Conservation (phyloP, 2,329 filamentous ascomycete genomes). For the Gaeumannomyces tritici region DNA sequence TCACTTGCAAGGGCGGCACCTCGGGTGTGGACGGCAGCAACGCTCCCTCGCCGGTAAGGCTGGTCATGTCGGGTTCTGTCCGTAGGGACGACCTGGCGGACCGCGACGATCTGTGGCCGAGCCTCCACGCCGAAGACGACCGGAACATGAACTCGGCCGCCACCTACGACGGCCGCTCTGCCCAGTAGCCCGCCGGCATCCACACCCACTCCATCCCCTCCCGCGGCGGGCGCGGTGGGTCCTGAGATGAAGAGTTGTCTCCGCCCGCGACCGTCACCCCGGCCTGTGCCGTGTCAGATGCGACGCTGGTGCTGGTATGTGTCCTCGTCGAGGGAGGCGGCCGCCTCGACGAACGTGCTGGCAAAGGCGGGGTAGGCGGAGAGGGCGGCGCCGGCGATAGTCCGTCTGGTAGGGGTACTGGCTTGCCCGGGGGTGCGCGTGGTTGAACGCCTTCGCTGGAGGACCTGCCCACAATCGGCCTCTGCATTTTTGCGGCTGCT, state of each 20-base stretch:
- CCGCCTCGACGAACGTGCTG: neutral
- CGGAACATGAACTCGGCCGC: conserved; percentile 6
- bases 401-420: neutral
- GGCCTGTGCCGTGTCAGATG: neutral
- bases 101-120: no score
- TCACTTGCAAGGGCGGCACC: neutral
- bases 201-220: conserved; percentile 52
- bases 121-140: neutral
- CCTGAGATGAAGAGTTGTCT: conserved; percentile 10
- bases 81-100: neutral
- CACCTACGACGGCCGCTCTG: conserved; percentile 31
- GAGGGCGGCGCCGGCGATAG: no score
- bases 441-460: neutral
- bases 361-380: no score
- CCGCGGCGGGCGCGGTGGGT: conserved; percentile 45
- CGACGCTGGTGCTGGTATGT: neutral
- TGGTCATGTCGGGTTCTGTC: neutral
- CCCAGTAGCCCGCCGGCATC: conserved; percentile 54
- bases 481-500: neutral
- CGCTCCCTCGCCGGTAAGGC: conserved; percentile 3
- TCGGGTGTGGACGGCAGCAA: conserved; percentile 8
- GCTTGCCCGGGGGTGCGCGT: neutral
- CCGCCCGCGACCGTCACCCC: no score
- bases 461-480: neutral
- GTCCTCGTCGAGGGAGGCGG: neutral